These are phyloP conservation scores for Elsinoe australis DNA, from an alignment of 2,329 filamentous ascomycete species.

Conservation along the genomic window DNA sequence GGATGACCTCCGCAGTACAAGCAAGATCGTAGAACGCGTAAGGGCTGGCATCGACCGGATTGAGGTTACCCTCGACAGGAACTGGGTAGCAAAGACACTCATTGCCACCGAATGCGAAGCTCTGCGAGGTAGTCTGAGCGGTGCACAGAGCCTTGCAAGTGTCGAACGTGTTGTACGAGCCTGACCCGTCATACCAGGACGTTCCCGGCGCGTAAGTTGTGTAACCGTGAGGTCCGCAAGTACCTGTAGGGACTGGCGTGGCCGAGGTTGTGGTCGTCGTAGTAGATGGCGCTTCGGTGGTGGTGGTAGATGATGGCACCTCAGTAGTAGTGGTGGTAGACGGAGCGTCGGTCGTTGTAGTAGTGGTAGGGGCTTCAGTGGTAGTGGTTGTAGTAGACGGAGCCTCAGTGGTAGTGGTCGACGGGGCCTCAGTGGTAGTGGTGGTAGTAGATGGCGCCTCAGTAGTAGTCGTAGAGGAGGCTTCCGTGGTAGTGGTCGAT, in stretches of 20 bases:
- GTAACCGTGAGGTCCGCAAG: background rate
- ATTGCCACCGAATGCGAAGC: background rate
- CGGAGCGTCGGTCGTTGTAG: background rate
- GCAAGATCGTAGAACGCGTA: conserved; percentile 4
- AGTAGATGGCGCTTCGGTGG: too few relatives aligned
- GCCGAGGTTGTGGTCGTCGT: background rate
- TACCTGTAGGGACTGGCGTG: background rate
- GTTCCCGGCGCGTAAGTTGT: background rate
- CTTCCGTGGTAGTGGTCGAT: too few relatives aligned
- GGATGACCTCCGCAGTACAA: background rate
- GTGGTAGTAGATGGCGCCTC: background rate
- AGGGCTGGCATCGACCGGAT: background rate
- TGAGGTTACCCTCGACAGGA: background rate
- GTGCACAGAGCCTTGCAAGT: conserved; percentile 10
- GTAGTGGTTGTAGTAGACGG: background rate
- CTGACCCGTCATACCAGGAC: conserved; percentile 5
- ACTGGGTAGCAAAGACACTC: background rate
- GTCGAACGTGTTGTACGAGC: background rate
- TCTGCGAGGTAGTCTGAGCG: background rate
- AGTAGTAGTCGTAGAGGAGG: too few relatives aligned
- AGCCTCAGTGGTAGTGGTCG: background rate
- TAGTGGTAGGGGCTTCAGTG: background rate
- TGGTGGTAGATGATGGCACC: too few relatives aligned
- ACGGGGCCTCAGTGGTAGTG: background rate
- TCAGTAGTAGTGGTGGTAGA: background rate